Evolutionary conservation across 129 eudicot genomes (phyloP).

Genomic region (Flaveria trinervia): DNA sequence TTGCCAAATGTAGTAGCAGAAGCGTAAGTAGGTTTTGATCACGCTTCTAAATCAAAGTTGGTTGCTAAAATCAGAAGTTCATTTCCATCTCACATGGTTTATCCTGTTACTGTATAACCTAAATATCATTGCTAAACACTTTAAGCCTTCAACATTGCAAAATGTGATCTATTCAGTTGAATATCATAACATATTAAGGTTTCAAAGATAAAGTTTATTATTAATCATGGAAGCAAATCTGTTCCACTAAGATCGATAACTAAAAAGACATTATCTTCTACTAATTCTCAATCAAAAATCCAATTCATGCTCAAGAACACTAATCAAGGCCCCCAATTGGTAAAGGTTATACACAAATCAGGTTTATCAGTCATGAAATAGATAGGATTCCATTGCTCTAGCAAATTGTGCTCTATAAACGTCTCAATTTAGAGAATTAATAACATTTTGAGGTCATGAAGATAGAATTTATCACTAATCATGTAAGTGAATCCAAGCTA

Average conservation of each 20-base stretch:
- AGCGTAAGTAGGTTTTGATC: neutral
- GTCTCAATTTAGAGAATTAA: neutral
- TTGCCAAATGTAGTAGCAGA: neutral
- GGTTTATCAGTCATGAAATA: neutral
- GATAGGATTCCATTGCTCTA: neutral
- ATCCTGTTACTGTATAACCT: neutral
- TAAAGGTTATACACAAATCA: neutral
- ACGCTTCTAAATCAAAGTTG: neutral
- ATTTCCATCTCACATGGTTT: neutral
- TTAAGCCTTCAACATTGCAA: neutral
- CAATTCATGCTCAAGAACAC: conserved; percentile 8
- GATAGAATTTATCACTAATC: neutral
- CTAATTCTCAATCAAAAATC: neutral
- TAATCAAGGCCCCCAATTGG: too few relatives aligned
- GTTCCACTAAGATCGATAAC: neutral
- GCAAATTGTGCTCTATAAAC: neutral
- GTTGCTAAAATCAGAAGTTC: neutral
- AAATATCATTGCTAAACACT: conserved; percentile 7
- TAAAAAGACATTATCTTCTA: neutral
- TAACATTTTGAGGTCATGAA: too few relatives aligned
- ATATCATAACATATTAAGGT: conserved; percentile 9
- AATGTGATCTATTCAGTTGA: neutral
- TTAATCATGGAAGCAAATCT: conserved; percentile 1
- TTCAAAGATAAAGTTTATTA: neutral
- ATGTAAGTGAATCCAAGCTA: neutral